Percentiles rank a stretch among this genome's conserved stretches.
These are phyloP conservation scores for Sechiopsis laciniata DNA, from an alignment of 306 rosid species.

Conservation along the genomic window DNA sequence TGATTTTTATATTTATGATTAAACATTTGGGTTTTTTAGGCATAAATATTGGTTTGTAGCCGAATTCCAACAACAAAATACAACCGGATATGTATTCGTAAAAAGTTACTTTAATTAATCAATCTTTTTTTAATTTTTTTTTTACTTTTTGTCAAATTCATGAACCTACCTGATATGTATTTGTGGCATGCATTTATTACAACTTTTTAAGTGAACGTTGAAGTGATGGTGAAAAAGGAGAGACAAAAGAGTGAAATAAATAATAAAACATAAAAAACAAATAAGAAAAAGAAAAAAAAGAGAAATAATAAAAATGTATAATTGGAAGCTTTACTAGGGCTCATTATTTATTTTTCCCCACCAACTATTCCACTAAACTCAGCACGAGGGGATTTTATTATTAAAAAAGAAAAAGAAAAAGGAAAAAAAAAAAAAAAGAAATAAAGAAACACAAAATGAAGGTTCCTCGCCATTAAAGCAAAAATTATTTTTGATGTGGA, in stretches of 20 bases:
- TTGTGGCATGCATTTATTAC: neutral
- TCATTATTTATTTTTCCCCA: neutral
- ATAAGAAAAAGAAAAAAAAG: neutral
- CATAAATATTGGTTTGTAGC: too few relatives aligned
- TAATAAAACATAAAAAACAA: neutral
- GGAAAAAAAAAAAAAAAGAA: neutral
- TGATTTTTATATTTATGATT: too few relatives aligned
- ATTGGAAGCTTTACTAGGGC: neutral
- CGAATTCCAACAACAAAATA: too few relatives aligned
- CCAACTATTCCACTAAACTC: slow-evolving; percentile 23
- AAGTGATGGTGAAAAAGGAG: neutral
- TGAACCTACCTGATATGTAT: too few relatives aligned
- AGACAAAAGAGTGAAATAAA: neutral
- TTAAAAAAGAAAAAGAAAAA: neutral
- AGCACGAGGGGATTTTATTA: neutral
- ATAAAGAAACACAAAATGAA: slow-evolving; percentile 6
- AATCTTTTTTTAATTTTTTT: too few relatives aligned
- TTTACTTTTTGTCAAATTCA: too few relatives aligned
- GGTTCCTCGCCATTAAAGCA: slow-evolving; percentile 19
- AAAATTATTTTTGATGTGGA: neutral
- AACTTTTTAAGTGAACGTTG: neutral
- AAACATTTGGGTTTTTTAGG: too few relatives aligned
- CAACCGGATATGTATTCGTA: too few relatives aligned
- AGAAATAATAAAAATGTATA: neutral
- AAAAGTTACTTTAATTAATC: too few relatives aligned